Conservation (phyloP, 768 basidiomycete species). For the Goffeauzyma gilvescens region DNA sequence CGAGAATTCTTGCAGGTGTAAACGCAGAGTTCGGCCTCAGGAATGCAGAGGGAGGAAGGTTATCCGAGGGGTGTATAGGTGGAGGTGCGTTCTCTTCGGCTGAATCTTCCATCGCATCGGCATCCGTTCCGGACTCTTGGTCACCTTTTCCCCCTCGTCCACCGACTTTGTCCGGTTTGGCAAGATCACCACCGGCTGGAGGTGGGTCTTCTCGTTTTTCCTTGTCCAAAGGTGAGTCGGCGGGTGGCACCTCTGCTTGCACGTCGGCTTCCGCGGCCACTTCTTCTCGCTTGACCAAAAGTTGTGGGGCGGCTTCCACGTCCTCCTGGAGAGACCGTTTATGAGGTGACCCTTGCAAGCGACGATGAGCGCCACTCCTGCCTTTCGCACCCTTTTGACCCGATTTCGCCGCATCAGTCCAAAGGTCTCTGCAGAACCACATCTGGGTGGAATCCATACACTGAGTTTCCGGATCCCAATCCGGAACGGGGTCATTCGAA, state of each 20-base stretch:
- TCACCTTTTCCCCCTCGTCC: slow-evolving; percentile 16
- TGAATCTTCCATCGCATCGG: slow-evolving; percentile 28
- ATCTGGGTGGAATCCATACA: slow-evolving; percentile 94
- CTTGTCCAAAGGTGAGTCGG: neutral
- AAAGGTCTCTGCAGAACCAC: slow-evolving; percentile 94
- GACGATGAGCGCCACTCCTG: slow-evolving; percentile 12
- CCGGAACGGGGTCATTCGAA: slow-evolving; percentile 40
- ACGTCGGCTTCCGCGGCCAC: slow-evolving; percentile 6
- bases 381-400: slow-evolving; percentile 35
- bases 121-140: slow-evolving; percentile 27
- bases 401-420: slow-evolving; percentile 70
- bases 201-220: slow-evolving; percentile 2
- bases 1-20: slow-evolving; percentile 66
- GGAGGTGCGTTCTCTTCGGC: slow-evolving; percentile 24
- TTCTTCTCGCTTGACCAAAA: slow-evolving; percentile 2
- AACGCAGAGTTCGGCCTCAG: slow-evolving; percentile 40
- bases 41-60: slow-evolving; percentile 30
- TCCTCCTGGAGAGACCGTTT: slow-evolving; percentile 15
- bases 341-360: slow-evolving; percentile 5
- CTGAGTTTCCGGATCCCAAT: slow-evolving; percentile 56
- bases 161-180: slow-evolving; percentile 8
- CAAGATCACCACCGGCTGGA: slow-evolving; percentile 1
- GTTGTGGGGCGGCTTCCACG: slow-evolving; percentile 2
- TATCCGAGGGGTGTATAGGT: slow-evolving; percentile 23
- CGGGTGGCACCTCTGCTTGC: slow-evolving; percentile 1